phyloP scores from a whole-genome alignment of 2,329 filamentous ascomycete genomes.

The Venturia asperata region DNA sequence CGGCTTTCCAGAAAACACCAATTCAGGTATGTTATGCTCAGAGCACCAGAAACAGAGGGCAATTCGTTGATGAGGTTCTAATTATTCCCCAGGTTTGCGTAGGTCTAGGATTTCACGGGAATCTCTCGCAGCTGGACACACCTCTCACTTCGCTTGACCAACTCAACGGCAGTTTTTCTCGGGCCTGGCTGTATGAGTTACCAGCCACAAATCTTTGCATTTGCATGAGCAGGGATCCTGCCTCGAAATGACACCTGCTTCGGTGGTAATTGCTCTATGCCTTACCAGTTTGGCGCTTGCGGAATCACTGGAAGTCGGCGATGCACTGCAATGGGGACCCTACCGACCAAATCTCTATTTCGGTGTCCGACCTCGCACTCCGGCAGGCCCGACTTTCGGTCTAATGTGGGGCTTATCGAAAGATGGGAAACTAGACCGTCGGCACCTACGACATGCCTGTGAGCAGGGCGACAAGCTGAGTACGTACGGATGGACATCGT shows the following conservation, averaged over 20 bases:
- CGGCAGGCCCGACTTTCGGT: constrained; percentile 72
- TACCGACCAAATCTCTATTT: constrained; percentile 95
- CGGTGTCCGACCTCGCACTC: constrained; percentile 73
- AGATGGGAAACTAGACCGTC: constrained; percentile 31
- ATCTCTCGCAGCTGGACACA: not conserved
- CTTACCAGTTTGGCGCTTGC: not conserved
- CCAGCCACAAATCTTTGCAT: not conserved
- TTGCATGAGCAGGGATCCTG: not conserved
- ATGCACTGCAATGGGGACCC: constrained; percentile 90
- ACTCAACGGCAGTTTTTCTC: not conserved
- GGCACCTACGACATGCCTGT: constrained; percentile 78
- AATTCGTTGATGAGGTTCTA: not conserved
- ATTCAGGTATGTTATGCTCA: not conserved
- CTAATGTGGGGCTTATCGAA: constrained; percentile 88
- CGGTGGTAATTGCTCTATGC: not conserved
- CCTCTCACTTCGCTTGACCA: not conserved
- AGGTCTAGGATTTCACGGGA: not conserved
- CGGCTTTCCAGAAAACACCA: not conserved
- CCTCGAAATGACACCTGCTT: not conserved
- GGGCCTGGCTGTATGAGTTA: not conserved
- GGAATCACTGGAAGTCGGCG: constrained; percentile 38
- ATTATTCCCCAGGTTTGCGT: not conserved
- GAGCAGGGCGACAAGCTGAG: constrained; percentile 91
- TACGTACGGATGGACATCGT: constrained; percentile 97
- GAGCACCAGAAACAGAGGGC: not conserved